Evolutionary conservation across 768 basidiomycete genomes (phyloP), one percentile per base, ranked within the genome.

Genomic region (Filobasidium floriforme): DNA sequence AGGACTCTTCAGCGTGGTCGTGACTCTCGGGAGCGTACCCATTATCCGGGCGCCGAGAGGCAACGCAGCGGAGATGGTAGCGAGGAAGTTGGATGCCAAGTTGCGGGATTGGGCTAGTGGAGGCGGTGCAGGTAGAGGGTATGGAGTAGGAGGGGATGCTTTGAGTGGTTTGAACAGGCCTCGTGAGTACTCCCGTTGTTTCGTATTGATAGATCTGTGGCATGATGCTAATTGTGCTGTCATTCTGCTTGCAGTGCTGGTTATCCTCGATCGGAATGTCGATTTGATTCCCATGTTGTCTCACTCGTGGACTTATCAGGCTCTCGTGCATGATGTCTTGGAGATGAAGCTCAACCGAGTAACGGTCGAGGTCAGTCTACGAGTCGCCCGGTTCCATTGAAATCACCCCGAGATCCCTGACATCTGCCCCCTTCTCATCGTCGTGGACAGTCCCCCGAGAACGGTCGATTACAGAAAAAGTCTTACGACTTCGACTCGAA

Each of bases 1-100:
- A 67, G 96, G 96, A 0, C 80, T 99, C 1, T 96, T 98, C 76
- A 91, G 90, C 73, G 92, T 90, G 3, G 82, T 96, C 28, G 90
- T 86, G 24, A 52, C 28, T 18, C 18, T 54, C 19, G 41, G 46
- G 1, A 88, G 90, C 71, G 88, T 94, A 24, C 96, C 96, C 11
- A 89, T 92, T 75, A 97, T 99, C 66, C 88, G 96, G 40, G 88
- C 89, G 65, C 96, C 96, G 24, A 82, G 88, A 77, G 94, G 94
- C 0, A 97, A 98, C 78, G 96, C 96, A 5, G 96, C 93, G 22
- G 96, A 99, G 79, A 96, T 97, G 93, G 87, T 98, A n/a, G 93
- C 93, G 10, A 88, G 92, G 80, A 96, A 90, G 77, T 82, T 99
- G 12, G 96, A 99, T 73, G 84, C 86, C 15, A 91, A 90, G 79